A percentile compares a stretch with the other conserved stretches of the same genome.
Conservation (phyloP, 169 alveolate species). For the Eimeria praecox region DNA sequence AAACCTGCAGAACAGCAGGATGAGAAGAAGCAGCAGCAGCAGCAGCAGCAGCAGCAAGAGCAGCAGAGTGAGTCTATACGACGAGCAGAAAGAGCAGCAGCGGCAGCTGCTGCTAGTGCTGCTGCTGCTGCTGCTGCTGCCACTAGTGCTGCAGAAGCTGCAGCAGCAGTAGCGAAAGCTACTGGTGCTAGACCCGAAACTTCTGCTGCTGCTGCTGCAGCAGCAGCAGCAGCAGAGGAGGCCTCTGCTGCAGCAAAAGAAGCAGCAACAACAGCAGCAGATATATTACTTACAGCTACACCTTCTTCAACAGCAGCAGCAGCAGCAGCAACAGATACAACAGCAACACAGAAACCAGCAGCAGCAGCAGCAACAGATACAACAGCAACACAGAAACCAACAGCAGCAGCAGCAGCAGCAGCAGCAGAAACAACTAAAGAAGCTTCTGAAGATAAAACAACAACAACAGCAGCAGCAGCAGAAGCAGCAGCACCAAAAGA, state of each 20-base stretch:
- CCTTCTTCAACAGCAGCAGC: neutral
- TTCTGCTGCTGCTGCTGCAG: neutral
- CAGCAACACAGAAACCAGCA: neutral
- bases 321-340: neutral
- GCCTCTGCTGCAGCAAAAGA: neutral
- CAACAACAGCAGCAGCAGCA: neutral
- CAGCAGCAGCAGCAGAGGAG: neutral
- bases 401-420: neutral
- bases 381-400: neutral
- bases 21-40: neutral
- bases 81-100: constrained; percentile 45
- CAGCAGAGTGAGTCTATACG: neutral
- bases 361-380: neutral
- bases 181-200: neutral
- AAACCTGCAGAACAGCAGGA: neutral
- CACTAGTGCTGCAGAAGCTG: neutral
- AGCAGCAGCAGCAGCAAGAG: constrained; percentile 11
- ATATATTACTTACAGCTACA: neutral
- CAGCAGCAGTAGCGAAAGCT: constrained; percentile 25
- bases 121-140: constrained; percentile 65
- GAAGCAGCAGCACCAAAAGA: neutral
- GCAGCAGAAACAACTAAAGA: neutral
- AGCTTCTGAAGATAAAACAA: neutral
- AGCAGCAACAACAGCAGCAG: constrained; percentile 19
- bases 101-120: constrained; percentile 47